phyloP scores from a whole-genome alignment of 495 filamentous ascomycete genomes.

The Penicillium riverlandense region DNA sequence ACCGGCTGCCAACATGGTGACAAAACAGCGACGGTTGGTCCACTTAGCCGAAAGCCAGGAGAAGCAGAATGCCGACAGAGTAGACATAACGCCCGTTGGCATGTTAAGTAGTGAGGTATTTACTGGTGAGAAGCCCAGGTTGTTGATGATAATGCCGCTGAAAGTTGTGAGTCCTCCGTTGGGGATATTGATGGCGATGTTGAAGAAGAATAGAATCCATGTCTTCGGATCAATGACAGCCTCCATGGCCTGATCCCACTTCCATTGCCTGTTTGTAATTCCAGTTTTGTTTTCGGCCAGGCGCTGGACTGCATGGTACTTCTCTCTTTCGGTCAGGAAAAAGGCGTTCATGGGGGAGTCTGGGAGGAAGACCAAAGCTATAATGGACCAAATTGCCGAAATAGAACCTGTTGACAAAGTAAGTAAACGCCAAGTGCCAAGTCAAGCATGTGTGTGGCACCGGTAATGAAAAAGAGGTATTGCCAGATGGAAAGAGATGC shows the following conservation, averaged over 20 bases:
- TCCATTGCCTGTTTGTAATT: slow-evolving; percentile 37
- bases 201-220: slow-evolving; percentile 20
- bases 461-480: slow-evolving; percentile 34
- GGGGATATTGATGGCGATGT: slow-evolving; percentile 18
- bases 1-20: slow-evolving; percentile 21
- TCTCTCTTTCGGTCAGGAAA: slow-evolving; percentile 34
- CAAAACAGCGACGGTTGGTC: slow-evolving; percentile 26
- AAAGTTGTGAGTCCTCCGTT: slow-evolving; percentile 32
- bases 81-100: slow-evolving; percentile 24
- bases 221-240: slow-evolving; percentile 37
- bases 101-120: slow-evolving; percentile 27
- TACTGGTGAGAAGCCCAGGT: slow-evolving; percentile 25
- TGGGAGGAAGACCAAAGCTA: slow-evolving; percentile 38
- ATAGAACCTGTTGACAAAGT: slow-evolving; percentile 17
- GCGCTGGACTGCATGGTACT: slow-evolving; percentile 43
- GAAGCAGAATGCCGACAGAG: slow-evolving; percentile 22
- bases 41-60: slow-evolving; percentile 27
- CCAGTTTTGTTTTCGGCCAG: slow-evolving; percentile 49
- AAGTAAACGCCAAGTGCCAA: too few species aligned
- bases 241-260: slow-evolving; percentile 44
- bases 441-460: too few species aligned
- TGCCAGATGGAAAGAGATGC: slow-evolving; percentile 41
- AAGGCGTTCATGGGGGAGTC: slow-evolving; percentile 43
- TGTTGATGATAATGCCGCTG: slow-evolving; percentile 26
- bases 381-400: slow-evolving; percentile 26